Evolutionary conservation across 2,329 filamentous ascomycete species (phyloP).

Genomic region (Cryphonectria japonica): DNA sequence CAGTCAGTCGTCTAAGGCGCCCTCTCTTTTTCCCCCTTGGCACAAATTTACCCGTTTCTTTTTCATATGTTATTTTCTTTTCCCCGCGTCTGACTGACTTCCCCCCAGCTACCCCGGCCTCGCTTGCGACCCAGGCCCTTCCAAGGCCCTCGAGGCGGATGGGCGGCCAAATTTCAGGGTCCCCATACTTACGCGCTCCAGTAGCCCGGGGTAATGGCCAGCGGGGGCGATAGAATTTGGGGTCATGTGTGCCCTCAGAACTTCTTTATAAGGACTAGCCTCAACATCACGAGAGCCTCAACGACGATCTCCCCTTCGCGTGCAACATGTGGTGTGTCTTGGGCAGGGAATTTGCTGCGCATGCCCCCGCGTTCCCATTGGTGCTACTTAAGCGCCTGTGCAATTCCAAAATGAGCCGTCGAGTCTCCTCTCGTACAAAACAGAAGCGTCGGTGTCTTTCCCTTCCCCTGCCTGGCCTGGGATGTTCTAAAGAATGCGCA

Average conservation of each 20-base stretch:
- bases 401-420: background rate
- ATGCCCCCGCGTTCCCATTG: no score
- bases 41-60: background rate
- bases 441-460: no score
- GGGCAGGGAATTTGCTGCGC: no score
- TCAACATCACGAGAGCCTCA: slow-evolving; percentile 12
- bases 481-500: background rate
- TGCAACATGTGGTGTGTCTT: no score
- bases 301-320: no score
- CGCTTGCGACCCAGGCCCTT: slow-evolving; percentile 19
- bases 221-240: slow-evolving; percentile 12
- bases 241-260: slow-evolving; percentile 21
- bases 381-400: background rate
- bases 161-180: slow-evolving; percentile 13
- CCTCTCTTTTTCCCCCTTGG: background rate
- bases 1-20: background rate
- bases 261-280: slow-evolving; percentile 3
- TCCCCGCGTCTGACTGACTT: slow-evolving; percentile 14
- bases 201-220: slow-evolving; percentile 18
- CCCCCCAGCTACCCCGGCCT: slow-evolving; percentile 12
- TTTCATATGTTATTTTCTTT: background rate
- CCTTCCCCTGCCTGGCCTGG: background rate
- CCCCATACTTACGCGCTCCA: background rate
- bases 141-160: slow-evolving; percentile 1
- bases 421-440: background rate